A percentile compares a stretch with the other conserved stretches of the same genome.
Conservation (phyloP, 1,284 basidiomycete genomes). For the Microbotryum intermedium region DNA sequence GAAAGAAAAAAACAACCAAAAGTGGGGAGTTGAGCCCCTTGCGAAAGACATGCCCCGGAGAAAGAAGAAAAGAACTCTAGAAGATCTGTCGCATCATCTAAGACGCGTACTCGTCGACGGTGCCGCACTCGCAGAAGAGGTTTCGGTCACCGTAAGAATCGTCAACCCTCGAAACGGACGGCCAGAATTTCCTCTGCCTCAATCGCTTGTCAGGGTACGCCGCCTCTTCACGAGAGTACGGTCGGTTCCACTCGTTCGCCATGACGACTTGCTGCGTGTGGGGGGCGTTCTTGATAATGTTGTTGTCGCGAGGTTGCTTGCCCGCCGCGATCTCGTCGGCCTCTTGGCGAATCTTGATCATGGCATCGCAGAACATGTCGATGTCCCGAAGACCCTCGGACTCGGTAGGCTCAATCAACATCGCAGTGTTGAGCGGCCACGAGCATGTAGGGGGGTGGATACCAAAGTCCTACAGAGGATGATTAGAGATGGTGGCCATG, state of each 20-base stretch:
- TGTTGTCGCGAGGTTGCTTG: constrained; percentile 76
- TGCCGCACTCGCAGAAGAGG: constrained; percentile 67
- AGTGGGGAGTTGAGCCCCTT: not conserved
- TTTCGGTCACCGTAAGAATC: constrained; percentile 83
- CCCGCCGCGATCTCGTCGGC: constrained; percentile 79
- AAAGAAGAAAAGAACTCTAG: not conserved
- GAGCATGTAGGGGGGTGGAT: constrained; percentile 87
- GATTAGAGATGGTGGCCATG: not conserved
- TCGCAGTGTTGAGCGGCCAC: constrained; percentile 89
- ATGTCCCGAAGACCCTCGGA: constrained; percentile 84
- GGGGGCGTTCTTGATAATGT: constrained; percentile 87
- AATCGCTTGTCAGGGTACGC: constrained; percentile 74
- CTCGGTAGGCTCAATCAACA: constrained; percentile 88
- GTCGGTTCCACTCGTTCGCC: constrained; percentile 70
- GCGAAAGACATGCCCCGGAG: not conserved
- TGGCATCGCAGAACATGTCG: constrained; percentile 90
- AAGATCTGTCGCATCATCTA: not conserved
- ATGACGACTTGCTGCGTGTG: constrained; percentile 73
- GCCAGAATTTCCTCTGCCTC: constrained; percentile 85
- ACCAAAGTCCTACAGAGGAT: constrained; percentile 50
- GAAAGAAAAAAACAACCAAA: not conserved
- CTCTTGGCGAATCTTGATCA: constrained; percentile 89
- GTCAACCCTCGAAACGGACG: constrained; percentile 76
- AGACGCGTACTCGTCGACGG: constrained; percentile 62
- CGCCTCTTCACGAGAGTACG: constrained; percentile 75